Base-by-base conservation (phyloP, 2,329 filamentous ascomycete genomes). In the Neoarthrinium moseri region DNA sequence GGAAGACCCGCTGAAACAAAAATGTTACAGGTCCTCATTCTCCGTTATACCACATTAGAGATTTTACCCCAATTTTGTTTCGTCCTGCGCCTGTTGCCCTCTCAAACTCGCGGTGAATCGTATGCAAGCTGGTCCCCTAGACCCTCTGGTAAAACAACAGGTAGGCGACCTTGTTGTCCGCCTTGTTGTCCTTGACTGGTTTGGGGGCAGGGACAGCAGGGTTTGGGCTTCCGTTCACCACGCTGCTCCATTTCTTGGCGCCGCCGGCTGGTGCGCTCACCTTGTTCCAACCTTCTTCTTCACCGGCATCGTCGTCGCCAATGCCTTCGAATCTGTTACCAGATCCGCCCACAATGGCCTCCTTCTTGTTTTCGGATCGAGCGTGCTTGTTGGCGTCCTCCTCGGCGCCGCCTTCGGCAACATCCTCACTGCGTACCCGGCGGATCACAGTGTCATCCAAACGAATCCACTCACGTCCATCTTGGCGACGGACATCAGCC, bases 121-220 rank as follows among this genome's bases (percentile, higher is more conserved):
- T 22, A n/a, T 13, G 13, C 27, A 18, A 23, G 13, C 6, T 11
- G 30, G 40, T 11, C 38, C 29, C 29, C 55, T 50, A 81, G 50
- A 94, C 80, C 59, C 83, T 83, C 72, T 96, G 87, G 67, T 99
- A 99, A 71, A 99, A 95, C 61, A 99, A 72, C 55, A 99, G 82
- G 69, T 99, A 99, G 4, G 94, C 94, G 48, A 96, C 92, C 76
- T 95, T 96, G 76, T 92, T 96, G 66, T 97, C 92, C 68, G 89
- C 90, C 62, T 88, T 79, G 54, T 71, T 80, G 57, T 84, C 83
- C 66, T 81, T 75, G 63, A 73, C 51, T 66, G 82, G 67, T 69
- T 81, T 76, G 70, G 74, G 68, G 68, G 72, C 70, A 59, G 73
- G 70, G 67, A 53, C 68, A 24, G 73, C 37, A 67, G 69, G 35